phyloP scores from a whole-genome alignment of 179 eudicot genomes.

The Vitellaria paradoxa region DNA sequence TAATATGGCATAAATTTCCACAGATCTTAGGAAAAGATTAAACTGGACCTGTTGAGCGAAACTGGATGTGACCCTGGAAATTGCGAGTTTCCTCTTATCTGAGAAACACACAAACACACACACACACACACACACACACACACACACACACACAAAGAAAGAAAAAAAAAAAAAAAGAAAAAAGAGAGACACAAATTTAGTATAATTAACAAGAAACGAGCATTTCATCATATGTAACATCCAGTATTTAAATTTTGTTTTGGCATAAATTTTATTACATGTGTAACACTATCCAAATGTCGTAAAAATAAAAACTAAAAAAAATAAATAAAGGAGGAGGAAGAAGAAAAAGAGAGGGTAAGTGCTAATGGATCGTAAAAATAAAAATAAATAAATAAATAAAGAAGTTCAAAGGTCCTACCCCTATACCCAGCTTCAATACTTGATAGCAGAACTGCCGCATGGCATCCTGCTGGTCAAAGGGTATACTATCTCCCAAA shows the following conservation, averaged over 20 bases:
- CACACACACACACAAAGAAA: constrained; percentile 7
- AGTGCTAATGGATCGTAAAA: background rate
- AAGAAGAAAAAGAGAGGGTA: too few species aligned
- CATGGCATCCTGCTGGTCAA: constrained; percentile 62
- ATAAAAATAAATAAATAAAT: background rate
- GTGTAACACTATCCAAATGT: background rate
- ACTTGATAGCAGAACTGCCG: constrained; percentile 70
- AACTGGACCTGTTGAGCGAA: constrained; percentile 74
- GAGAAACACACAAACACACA: too few species aligned
- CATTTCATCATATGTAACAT: background rate
- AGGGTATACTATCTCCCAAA: constrained; percentile 86
- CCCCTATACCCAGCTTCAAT: constrained; percentile 54
- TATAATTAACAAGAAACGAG: background rate
- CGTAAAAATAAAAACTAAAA: too few species aligned
- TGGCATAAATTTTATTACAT: background rate
- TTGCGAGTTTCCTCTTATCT: constrained; percentile 54
- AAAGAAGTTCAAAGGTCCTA: constrained; percentile 23
- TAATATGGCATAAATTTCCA: background rate
- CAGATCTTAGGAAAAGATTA: background rate
- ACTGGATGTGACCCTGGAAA: constrained; percentile 99
- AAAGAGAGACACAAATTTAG: background rate
- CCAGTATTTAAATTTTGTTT: background rate
- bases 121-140: background rate
- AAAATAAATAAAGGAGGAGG: background rate
- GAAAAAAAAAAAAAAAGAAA: constrained; percentile 3